These are phyloP conservation scores for Aspergillus candidus DNA, from an alignment of 2,329 filamentous ascomycete species.

Conservation along the genomic window DNA sequence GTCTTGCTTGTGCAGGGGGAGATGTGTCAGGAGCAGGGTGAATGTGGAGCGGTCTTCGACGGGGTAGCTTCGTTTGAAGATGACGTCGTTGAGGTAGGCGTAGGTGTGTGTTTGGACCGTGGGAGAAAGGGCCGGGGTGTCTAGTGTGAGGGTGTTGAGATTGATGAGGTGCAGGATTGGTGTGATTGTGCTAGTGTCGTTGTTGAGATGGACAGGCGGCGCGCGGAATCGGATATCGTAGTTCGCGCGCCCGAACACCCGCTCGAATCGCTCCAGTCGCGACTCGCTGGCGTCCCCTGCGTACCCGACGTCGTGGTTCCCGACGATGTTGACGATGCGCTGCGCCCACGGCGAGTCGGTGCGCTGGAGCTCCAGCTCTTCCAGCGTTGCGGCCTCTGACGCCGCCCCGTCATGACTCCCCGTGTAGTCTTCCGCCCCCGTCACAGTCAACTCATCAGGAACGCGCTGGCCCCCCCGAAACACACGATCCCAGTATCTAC, in stretches of 20 bases:
- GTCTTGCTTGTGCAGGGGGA: conserved; percentile 76
- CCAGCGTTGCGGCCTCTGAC: conserved; percentile 25
- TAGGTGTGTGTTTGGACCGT: conserved; percentile 72
- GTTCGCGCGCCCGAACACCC: conserved; percentile 77
- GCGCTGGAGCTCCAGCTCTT: conserved; percentile 15
- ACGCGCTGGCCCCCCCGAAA: conserved; percentile 65
- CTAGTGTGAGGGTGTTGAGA: conserved; percentile 89
- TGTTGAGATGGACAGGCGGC: no score
- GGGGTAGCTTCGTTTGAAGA: conserved; percentile 50
- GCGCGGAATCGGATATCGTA: conserved; percentile 72
- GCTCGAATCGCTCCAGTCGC: conserved; percentile 74
- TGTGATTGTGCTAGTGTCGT: conserved; percentile 2
- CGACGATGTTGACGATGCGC: conserved; percentile 80
- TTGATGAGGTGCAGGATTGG: conserved; percentile 74
- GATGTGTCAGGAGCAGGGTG: conserved; percentile 83
- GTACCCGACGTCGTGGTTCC: conserved; percentile 96
- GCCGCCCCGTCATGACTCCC: conserved; percentile 28
- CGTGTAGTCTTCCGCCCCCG: conserved; percentile 32
- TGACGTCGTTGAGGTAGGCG: conserved; percentile 58
- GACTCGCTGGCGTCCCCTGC: conserved; percentile 79
- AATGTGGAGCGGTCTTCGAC: conserved; percentile 61
- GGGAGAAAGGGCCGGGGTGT: conserved; percentile 65
- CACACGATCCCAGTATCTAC: conserved; percentile 73
- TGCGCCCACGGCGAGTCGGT: conserved; percentile 58
- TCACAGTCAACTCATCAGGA: conserved; percentile 37